These are phyloP conservation scores for Colletotrichum sp. DNA, from an alignment of 2,329 filamentous ascomycete genomes.

Conservation along the genomic window DNA sequence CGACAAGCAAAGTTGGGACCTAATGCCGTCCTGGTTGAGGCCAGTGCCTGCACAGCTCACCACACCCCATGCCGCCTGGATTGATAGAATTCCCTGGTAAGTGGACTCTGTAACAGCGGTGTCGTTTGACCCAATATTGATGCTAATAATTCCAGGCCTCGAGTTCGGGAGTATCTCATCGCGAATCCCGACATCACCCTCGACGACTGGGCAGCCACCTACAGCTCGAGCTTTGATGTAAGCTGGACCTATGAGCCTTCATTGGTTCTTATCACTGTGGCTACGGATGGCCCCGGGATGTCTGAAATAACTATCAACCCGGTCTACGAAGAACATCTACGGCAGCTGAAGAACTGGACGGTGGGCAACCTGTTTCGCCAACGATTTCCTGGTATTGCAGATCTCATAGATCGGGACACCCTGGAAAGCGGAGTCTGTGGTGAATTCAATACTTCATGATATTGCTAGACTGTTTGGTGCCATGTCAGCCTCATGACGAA, in stretches of 20 bases:
- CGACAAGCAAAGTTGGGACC: conserved; percentile 33
- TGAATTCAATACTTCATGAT: background rate
- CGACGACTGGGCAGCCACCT: conserved; percentile 33
- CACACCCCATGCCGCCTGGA: conserved; percentile 33
- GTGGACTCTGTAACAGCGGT: background rate
- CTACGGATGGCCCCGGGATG: background rate
- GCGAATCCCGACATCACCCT: conserved; percentile 32
- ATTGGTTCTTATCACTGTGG: conserved; percentile 26
- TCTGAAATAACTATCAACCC: conserved; percentile 30
- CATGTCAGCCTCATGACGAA: background rate
- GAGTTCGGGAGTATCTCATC: conserved; percentile 32
- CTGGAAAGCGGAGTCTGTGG: background rate
- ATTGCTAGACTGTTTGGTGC: background rate
- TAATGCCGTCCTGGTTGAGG: conserved; percentile 33
- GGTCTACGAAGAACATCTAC: conserved; percentile 34
- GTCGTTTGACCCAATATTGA: background rate
- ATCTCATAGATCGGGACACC: background rate
- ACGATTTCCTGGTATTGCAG: conserved; percentile 28
- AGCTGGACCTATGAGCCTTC: conserved; percentile 34
- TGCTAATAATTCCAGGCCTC: conserved; percentile 25
- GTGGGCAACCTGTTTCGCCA: conserved; percentile 29
- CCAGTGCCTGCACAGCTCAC: conserved; percentile 30
- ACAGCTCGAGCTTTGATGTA: conserved; percentile 34
- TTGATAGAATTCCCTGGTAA: conserved; percentile 35
- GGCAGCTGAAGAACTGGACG: conserved; percentile 33